Conservation (phyloP, 345 rosid genomes). For the Reutealis trisperma region DNA sequence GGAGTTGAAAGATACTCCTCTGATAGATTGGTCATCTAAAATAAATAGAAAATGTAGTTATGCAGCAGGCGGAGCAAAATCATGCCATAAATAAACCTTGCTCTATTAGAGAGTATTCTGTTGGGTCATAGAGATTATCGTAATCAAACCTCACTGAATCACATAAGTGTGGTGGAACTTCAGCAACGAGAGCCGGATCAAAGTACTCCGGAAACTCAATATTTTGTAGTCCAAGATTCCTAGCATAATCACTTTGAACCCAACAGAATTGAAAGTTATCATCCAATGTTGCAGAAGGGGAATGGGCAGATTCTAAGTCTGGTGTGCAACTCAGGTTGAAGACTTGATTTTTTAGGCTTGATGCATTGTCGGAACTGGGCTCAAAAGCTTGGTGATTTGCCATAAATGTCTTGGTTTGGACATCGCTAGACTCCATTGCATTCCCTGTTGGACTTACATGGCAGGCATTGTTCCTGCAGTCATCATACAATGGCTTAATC, state of each 20-base stretch:
- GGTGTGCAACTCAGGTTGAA: slow-evolving; percentile 38
- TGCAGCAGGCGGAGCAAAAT: slow-evolving; percentile 28
- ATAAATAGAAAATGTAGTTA: slow-evolving; percentile 20
- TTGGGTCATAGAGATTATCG: slow-evolving; percentile 53
- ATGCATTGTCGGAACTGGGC: slow-evolving; percentile 35
- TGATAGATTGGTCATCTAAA: slow-evolving; percentile 23
- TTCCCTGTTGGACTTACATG: slow-evolving; percentile 24
- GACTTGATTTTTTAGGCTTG: slow-evolving; percentile 39
- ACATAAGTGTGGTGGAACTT: slow-evolving; percentile 50
- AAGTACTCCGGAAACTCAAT: slow-evolving; percentile 42
- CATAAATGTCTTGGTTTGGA: slow-evolving; percentile 30
- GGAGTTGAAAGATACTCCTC: slow-evolving; percentile 20
- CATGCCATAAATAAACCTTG: slow-evolving; percentile 71
- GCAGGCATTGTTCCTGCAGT: slow-evolving; percentile 31
- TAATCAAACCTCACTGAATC: slow-evolving; percentile 59
- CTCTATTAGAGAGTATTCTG: slow-evolving; percentile 57
- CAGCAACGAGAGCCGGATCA: slow-evolving; percentile 43
- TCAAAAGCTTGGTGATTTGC: slow-evolving; percentile 34
- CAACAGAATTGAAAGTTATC: slow-evolving; percentile 53
- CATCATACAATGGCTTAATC: slow-evolving; percentile 42
- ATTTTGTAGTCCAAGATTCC: slow-evolving; percentile 52
- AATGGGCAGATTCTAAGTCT: slow-evolving; percentile 37
- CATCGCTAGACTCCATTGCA: slow-evolving; percentile 29
- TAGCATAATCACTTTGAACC: slow-evolving; percentile 52
- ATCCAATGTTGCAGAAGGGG: slow-evolving; percentile 37